Evolutionary conservation across 352 stramenopile genomes (phyloP).

Genomic region (Pythium vanterpoolii): DNA sequence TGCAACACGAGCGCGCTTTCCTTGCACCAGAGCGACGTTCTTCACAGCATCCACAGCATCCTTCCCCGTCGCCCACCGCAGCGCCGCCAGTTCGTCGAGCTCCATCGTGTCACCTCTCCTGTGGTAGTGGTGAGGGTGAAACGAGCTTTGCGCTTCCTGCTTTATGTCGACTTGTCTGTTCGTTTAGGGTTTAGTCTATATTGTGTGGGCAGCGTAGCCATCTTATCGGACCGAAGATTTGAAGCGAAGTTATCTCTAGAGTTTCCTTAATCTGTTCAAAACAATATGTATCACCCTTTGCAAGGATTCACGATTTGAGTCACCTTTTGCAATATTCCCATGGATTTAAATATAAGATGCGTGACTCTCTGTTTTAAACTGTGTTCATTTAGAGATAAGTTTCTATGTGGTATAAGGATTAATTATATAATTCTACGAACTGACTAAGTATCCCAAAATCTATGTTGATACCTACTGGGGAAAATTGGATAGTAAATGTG

Average conservation of each 20-base stretch:
- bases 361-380: no score
- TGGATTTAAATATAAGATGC: no score
- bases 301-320: no score
- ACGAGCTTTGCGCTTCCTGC: no score
- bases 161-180: background rate
- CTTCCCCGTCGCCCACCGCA: background rate
- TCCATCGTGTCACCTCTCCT: background rate
- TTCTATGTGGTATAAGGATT: no score
- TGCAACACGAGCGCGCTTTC: background rate
- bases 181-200: background rate
- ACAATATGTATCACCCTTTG: constrained; percentile 3
- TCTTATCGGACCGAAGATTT: background rate
- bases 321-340: background rate
- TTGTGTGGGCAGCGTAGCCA: background rate
- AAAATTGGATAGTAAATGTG: no score
- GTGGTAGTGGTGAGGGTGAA: background rate
- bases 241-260: background rate
- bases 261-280: background rate
- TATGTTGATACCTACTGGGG: no score
- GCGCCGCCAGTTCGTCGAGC: background rate
- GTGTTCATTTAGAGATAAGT: no score
- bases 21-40: background rate
- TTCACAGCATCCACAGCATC: constrained; percentile 1
- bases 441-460: no score
- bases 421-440: no score